These are phyloP conservation scores for Zelonia costaricensis DNA, from an alignment of 208 protist genomes.

Conservation along the genomic window DNA sequence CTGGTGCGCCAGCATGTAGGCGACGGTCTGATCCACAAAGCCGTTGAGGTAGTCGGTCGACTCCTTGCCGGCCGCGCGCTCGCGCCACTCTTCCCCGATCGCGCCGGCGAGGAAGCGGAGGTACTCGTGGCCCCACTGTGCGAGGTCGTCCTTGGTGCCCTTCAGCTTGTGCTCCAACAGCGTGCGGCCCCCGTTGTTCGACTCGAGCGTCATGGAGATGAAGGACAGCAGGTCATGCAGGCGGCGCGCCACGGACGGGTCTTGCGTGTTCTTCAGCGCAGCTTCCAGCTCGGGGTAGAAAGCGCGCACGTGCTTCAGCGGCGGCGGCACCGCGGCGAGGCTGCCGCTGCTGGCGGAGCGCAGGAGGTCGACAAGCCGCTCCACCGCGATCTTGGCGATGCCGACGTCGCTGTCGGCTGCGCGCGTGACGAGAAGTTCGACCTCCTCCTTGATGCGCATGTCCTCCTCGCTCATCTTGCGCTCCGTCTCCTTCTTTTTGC, in stretches of 20 bases:
- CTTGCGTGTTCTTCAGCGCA: conserved; percentile 68
- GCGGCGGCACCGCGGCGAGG: conserved; percentile 99
- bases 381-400: conserved; percentile 87
- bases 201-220: conserved; percentile 97
- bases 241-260: conserved; percentile 54
- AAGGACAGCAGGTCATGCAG: conserved; percentile 98
- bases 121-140: conserved; percentile 99
- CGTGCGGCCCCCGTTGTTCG: conserved; percentile 60
- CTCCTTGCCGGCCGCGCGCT: conserved; percentile 50
- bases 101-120: conserved; percentile 95
- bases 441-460: conserved; percentile 91
- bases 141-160: conserved; percentile 94
- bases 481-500: conserved; percentile 53
- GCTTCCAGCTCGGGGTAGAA: conserved; percentile 95
- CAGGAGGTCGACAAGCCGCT: conserved; percentile 94
- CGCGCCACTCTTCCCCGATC: conserved; percentile 94
- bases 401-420: conserved; percentile 71
- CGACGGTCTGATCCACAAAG: conserved; percentile 95
- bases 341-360: conserved; percentile 95
- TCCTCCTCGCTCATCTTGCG: conserved; percentile 94
- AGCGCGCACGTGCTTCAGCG: conserved; percentile 98
- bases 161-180: conserved; percentile 96
- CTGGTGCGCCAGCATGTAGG: conserved; percentile 96
- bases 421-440: conserved; percentile 93
- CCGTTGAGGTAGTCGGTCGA: conserved; percentile 79